A percentile compares a stretch with the other conserved stretches of the same genome.
Conservation (phyloP, 2,329 filamentous ascomycete genomes). For the Botrytis squamosa region DNA sequence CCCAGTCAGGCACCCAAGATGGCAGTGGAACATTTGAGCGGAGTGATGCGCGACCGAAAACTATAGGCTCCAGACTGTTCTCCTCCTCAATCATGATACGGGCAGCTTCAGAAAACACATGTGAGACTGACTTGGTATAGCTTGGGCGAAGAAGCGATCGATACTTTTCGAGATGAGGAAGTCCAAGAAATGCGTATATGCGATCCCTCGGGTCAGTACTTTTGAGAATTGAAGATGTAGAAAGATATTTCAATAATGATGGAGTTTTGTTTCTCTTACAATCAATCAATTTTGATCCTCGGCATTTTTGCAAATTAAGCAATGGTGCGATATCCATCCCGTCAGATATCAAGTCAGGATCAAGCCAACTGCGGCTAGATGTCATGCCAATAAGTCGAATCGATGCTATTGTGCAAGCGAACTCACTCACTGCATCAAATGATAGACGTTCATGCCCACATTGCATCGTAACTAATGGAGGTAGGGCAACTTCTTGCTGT, state of each 20-base stretch:
- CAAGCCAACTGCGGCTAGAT: too few relatives aligned
- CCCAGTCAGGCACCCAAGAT: not conserved
- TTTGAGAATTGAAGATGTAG: fast-evolving
- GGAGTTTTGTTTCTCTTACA: fast-evolving
- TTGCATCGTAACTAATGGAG: not conserved
- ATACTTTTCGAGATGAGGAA: not conserved
- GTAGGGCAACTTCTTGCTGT: not conserved
- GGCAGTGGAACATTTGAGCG: not conserved
- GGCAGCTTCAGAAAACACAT: not conserved
- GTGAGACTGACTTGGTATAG: not conserved
- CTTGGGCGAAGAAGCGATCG: not conserved
- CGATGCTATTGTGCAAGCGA: fast-evolving
- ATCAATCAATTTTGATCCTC: fast-evolving
- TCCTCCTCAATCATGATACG: not conserved
- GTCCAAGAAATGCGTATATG: not conserved
- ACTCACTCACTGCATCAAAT: not conserved
- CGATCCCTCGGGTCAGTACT: not conserved
- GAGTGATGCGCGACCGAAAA: not conserved
- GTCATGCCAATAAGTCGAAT: fast-evolving
- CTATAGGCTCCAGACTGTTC: not conserved
- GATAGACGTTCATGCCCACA: not conserved
- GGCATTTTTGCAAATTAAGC: fast-evolving
- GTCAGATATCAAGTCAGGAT: not conserved
- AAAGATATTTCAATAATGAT: fast-evolving
- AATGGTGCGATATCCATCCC: fast-evolving